phyloP scores from a whole-genome alignment of 495 filamentous ascomycete species.

The Neurospora tetraspora region DNA sequence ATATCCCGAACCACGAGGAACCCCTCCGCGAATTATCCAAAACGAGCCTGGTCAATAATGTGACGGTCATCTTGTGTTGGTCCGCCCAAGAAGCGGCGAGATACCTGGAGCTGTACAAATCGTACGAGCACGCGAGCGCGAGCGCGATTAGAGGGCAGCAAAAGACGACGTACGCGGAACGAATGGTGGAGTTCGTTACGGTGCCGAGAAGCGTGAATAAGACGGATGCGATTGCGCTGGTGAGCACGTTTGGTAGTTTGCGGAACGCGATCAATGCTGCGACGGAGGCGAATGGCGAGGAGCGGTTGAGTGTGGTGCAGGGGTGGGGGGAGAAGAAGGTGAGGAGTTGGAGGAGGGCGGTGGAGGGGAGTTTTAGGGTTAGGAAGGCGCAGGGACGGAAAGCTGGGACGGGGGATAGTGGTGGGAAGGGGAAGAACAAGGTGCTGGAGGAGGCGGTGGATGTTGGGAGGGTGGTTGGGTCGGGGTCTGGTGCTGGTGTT shows the following conservation, averaged over 20 bases:
- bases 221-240: constrained; percentile 78
- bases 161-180: constrained; percentile 71
- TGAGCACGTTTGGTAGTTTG: constrained; percentile 80
- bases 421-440: constrained; percentile 6
- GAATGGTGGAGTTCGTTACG: constrained; percentile 88
- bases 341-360: constrained; percentile 65
- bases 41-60: constrained; percentile 73
- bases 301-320: constrained; percentile 68
- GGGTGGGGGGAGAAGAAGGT: constrained; percentile 98
- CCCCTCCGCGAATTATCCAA: constrained; percentile 83
- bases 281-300: constrained; percentile 17
- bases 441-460: constrained; percentile 27
- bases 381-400: constrained; percentile 53
- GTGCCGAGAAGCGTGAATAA: constrained; percentile 85
- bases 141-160: constrained; percentile 74
- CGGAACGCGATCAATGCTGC: constrained; percentile 79
- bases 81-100: constrained; percentile 82
- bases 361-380: constrained; percentile 74
- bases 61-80: constrained; percentile 90
- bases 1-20: constrained; percentile 69
- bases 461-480: constrained; percentile 19
- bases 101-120: constrained; percentile 91
- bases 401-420: constrained; percentile 7
- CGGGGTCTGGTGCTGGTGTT: too few species aligned
- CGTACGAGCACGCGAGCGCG: constrained; percentile 75